A percentile compares a stretch with the other conserved stretches of the same genome.
Evolutionary conservation across 176 grass and related monocot genomes (phyloP).

Genomic region (Cocos nucifera): DNA sequence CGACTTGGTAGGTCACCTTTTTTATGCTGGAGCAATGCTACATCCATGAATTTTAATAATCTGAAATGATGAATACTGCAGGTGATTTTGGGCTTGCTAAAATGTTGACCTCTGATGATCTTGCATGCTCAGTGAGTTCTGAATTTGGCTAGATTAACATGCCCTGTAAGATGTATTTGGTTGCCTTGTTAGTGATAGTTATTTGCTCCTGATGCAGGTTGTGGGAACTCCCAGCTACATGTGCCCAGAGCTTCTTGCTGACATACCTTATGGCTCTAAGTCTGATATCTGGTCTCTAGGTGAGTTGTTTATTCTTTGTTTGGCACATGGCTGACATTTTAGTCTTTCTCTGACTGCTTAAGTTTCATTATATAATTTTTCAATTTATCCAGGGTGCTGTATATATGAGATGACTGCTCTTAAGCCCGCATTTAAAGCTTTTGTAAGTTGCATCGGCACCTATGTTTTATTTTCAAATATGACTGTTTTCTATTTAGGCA

Average conservation of each 20-base stretch:
- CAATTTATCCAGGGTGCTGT: constrained; percentile 67
- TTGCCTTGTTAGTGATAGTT: constrained; percentile 1
- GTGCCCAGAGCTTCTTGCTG: constrained; percentile 95
- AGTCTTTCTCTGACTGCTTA: no score
- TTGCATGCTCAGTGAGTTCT: constrained; percentile 78
- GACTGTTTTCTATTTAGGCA: constrained; percentile 1
- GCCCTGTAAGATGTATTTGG: constrained; percentile 3
- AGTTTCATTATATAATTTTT: constrained; percentile 6
- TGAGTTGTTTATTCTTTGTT: constrained; percentile 11
- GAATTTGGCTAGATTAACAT: background rate
- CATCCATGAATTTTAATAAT: background rate
- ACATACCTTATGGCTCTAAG: constrained; percentile 97
- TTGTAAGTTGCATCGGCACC: constrained; percentile 41
- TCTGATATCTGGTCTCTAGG: constrained; percentile 98
- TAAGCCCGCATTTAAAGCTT: constrained; percentile 83
- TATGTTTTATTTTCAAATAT: background rate
- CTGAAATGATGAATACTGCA: constrained; percentile 29
- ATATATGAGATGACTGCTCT: constrained; percentile 97
- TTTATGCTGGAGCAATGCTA: background rate
- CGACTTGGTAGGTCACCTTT: constrained; percentile 55
- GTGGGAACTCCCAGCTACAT: constrained; percentile 96
- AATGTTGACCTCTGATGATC: constrained; percentile 82
- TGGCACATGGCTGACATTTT: background rate
- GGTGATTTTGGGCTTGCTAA: constrained; percentile 97
- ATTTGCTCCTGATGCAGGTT: constrained; percentile 44